phyloP scores from a whole-genome alignment of 2,329 filamentous ascomycete species.

The Colletotrichum lindemuthianum region DNA sequence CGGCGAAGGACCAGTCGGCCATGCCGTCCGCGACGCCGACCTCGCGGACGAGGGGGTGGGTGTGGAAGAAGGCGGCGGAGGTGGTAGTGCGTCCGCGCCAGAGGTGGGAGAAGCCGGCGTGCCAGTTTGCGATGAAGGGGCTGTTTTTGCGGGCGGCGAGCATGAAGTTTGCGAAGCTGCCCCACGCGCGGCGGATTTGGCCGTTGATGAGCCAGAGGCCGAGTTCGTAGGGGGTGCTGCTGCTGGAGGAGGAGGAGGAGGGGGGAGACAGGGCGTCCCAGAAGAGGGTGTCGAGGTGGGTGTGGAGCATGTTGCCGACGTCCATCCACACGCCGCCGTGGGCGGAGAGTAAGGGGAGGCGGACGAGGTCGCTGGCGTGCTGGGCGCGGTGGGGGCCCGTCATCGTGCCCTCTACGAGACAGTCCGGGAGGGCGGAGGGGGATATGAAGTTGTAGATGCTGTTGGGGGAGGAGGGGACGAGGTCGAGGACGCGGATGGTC shows the following conservation, averaged over 20 bases:
- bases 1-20: slow-evolving; percentile 38
- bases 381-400: slow-evolving; percentile 52
- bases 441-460: slow-evolving; percentile 47
- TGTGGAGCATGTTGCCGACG: slow-evolving; percentile 48
- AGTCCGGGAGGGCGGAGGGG: slow-evolving; percentile 45
- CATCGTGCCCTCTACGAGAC: slow-evolving; percentile 52
- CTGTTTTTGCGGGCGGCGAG: slow-evolving; percentile 53
- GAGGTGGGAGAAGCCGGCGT: slow-evolving; percentile 47
- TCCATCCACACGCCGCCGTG: slow-evolving; percentile 52
- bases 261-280: slow-evolving; percentile 44
- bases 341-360: slow-evolving; percentile 47
- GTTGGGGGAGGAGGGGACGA: slow-evolving; percentile 46
- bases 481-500: slow-evolving; percentile 53
- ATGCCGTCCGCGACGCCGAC: slow-evolving; percentile 45
- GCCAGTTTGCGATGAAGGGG: slow-evolving; percentile 55
- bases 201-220: slow-evolving; percentile 47
- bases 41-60: slow-evolving; percentile 43
- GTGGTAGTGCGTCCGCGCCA: slow-evolving; percentile 48
- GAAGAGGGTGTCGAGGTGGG: slow-evolving; percentile 45
- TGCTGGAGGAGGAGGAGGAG: neutral
- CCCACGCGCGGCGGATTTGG: slow-evolving; percentile 45
- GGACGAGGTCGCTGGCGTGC: slow-evolving; percentile 55
- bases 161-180: slow-evolving; percentile 53
- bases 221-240: slow-evolving; percentile 40
- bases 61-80: slow-evolving; percentile 46